Conservation (phyloP, 176 grass and related monocot genomes). For the Alloteropsis semialata region DNA sequence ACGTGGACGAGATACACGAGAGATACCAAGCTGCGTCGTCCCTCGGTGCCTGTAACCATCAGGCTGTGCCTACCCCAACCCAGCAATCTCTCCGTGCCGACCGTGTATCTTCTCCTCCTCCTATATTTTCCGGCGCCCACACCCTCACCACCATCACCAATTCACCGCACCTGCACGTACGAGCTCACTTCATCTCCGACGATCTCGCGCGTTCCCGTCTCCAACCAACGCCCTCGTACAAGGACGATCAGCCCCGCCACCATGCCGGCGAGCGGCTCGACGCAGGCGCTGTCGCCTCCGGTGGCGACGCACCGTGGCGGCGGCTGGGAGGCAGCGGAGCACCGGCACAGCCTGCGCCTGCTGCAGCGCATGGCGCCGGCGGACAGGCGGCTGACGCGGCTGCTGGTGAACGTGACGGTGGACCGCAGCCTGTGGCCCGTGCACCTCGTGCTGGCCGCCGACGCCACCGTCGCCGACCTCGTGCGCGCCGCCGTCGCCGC, state of each 20-base stretch:
- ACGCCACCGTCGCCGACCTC: constrained; percentile 68
- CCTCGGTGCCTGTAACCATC: not conserved
- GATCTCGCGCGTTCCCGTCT: not conserved
- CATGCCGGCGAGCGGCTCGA: not conserved
- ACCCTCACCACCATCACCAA: not conserved
- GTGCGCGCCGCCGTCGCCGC: constrained; percentile 38
- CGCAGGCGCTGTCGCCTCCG: constrained; percentile 3
- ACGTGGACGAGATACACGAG: not conserved
- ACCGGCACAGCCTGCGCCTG: not conserved
- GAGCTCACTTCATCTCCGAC: not conserved
- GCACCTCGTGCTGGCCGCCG: constrained; percentile 59
- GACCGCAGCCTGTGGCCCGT: constrained; percentile 70
- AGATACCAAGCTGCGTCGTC: not conserved
- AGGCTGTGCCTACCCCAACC: not conserved
- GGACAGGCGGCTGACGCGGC: constrained; percentile 45
- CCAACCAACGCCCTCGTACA: not conserved
- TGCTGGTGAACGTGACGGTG: constrained; percentile 87
- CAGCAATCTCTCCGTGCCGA: not conserved
- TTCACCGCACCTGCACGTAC: not conserved
- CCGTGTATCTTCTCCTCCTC: not conserved
- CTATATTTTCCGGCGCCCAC: not conserved
- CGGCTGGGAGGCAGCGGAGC: not conserved
- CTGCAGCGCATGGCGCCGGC: not conserved
- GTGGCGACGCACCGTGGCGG: not conserved
- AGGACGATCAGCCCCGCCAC: not conserved